Base-by-base conservation (phyloP, 345 rosid species). In the Geranium brycei region DNA sequence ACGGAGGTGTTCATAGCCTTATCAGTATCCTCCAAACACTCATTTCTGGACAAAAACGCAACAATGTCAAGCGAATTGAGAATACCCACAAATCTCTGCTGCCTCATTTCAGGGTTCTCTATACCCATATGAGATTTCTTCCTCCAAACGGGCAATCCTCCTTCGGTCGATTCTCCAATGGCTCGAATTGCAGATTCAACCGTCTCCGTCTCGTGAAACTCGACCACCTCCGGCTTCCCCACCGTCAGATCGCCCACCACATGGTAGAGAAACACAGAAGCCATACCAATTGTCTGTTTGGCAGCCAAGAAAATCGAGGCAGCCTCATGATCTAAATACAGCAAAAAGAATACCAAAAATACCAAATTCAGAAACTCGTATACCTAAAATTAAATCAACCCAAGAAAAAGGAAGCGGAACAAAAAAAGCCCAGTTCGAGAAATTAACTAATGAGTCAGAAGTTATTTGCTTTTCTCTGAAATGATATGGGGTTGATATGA, bases 191-290 rank as follows among this genome's bases (percentile, higher is more conserved):
- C 99, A 2, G 87, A 75, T 73, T 88, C 99, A 28, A 93, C 80
- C 14, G 89, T 90, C 81, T 86, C 96, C 3, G 89, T 81, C 78
- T 93, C 97, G 35, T 61, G 71, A 64, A 93, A 90, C 74, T 93
- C 99, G 15, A 77, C 83, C 75, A 90, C 75, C 74, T 90, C 99
- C 17, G 97, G 99, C 82, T 93, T 93, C 66, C 97, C 99, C 68
- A 93, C 97, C 23, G 97, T 93, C 70, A 93, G 88, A 86, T 93
- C 99, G 11, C 99, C 99, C 41, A 88, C 97, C 60, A 90, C 96
- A 64, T 93, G 99, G 60, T 93, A 84, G 53, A 93, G 60, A 59
- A 93, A 88, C 70, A 93, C 92, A 5, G 97, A 93, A 3, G 91
- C 96, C 97, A 93, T 88, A 8, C 23, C 61, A 68, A 70, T 0